Evolutionary conservation across 225 moss, liverwort and hornwort genomes (phyloP).

Genomic region (Sphagnum contortum): DNA sequence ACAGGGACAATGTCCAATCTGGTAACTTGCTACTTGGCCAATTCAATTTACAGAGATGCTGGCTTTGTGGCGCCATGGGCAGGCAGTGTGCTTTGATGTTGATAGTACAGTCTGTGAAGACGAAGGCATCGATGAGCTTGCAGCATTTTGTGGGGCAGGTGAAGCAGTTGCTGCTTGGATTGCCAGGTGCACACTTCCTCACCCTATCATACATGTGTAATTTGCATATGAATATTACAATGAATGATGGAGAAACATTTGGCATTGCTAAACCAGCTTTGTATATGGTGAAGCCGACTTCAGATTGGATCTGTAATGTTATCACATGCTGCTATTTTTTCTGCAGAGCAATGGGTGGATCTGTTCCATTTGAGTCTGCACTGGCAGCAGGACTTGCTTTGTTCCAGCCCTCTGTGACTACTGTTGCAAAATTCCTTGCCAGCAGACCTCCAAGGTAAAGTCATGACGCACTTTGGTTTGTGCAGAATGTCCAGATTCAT

Average conservation of each 20-base stretch:
- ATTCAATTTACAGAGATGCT: slow-evolving; percentile 34
- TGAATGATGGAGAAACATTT: no score
- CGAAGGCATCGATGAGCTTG: slow-evolving; percentile 87
- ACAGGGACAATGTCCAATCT: no score
- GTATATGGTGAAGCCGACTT: not conserved
- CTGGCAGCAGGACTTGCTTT: slow-evolving; percentile 68
- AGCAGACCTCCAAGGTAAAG: slow-evolving; percentile 55
- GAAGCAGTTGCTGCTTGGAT: slow-evolving; percentile 88
- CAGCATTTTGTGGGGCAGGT: slow-evolving; percentile 80
- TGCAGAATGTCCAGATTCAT: no score
- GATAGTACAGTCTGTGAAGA: slow-evolving; percentile 85
- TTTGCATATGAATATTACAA: no score
- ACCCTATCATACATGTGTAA: no score
- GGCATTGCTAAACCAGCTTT: no score
- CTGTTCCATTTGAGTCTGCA: slow-evolving; percentile 71
- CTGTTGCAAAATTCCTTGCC: slow-evolving; percentile 42
- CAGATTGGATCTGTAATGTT: not conserved
- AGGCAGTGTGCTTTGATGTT: slow-evolving; percentile 88
- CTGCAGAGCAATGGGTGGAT: slow-evolving; percentile 79
- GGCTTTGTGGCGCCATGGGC: slow-evolving; percentile 52
- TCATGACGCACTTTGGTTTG: not conserved
- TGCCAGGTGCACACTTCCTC: slow-evolving; percentile 40
- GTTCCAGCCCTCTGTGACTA: slow-evolving; percentile 57
- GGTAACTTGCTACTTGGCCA: no score
- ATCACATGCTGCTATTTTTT: not conserved